phyloP scores from a whole-genome alignment of 495 filamentous ascomycete genomes.

The Hypoxylon lienhwacheense region DNA sequence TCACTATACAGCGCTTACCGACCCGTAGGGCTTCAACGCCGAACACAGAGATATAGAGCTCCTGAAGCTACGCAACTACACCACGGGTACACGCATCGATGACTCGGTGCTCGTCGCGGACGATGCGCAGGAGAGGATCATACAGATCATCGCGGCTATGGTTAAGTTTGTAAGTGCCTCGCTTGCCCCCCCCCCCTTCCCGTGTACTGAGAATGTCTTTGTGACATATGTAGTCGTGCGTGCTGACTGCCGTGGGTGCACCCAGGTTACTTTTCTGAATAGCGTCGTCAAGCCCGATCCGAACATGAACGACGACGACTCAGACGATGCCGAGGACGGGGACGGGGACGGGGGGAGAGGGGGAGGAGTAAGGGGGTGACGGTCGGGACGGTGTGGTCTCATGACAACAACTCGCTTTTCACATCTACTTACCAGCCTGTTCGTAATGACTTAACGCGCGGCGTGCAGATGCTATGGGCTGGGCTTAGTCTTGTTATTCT shows the following conservation, averaged over 20 bases:
- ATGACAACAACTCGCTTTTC: too few relatives aligned
- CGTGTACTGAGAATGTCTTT: too few relatives aligned
- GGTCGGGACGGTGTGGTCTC: too few relatives aligned
- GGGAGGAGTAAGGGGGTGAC: not conserved
- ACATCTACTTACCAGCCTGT: too few relatives aligned
- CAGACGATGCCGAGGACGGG: conserved; percentile 1
- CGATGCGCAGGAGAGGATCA: conserved; percentile 58
- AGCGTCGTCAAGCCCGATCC: conserved; percentile 67
- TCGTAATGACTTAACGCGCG: too few relatives aligned
- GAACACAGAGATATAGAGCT: conserved; percentile 75
- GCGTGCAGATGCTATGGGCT: too few relatives aligned
- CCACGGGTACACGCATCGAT: conserved; percentile 62
- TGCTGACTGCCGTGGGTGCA: conserved; percentile 18
- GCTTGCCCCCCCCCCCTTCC: not conserved
- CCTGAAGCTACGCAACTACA: conserved; percentile 75
- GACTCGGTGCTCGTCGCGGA: conserved; percentile 57
- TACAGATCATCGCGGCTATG: conserved; percentile 58
- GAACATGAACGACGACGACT: conserved; percentile 42
- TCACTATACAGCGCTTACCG: conserved; percentile 4
- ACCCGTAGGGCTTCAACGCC: conserved; percentile 65
- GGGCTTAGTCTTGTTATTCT: too few relatives aligned
- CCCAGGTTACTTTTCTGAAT: conserved; percentile 63
- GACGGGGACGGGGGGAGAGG: not conserved
- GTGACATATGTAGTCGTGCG: not conserved
- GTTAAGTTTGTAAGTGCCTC: conserved; percentile 62